These are phyloP conservation scores for Crucihimalaya himalaica DNA, from an alignment of 345 rosid genomes.

Conservation along the genomic window DNA sequence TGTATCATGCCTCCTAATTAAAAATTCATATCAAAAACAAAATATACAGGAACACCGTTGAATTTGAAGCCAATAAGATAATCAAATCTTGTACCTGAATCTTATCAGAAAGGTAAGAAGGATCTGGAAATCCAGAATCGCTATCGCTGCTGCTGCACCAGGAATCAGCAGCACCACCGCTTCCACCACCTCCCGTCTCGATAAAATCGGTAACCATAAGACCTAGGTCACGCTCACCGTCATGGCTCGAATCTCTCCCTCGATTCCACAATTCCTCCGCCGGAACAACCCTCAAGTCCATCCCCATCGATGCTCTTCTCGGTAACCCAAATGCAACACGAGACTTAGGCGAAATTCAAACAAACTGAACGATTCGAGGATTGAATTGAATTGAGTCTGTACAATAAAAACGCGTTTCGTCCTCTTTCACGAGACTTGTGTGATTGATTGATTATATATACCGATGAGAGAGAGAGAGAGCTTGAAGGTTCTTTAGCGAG, in stretches of 20 bases:
- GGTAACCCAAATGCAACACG: background rate
- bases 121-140: slow-evolving; percentile 79
- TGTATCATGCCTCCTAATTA: background rate
- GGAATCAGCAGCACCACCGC: slow-evolving; percentile 63
- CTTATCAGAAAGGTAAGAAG: slow-evolving; percentile 66
- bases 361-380: background rate
- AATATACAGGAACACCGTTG: background rate
- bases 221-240: slow-evolving; percentile 88
- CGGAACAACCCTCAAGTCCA: slow-evolving; percentile 64
- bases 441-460: slow-evolving; percentile 8
- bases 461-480: background rate
- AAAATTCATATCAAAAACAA: background rate
- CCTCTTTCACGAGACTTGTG: slow-evolving; percentile 33
- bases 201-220: slow-evolving; percentile 83
- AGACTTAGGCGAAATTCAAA: background rate
- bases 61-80: background rate
- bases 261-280: slow-evolving; percentile 48
- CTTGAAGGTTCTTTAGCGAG: slow-evolving; percentile 20
- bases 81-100: slow-evolving; percentile 53
- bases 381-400: background rate
- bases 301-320: slow-evolving; percentile 31
- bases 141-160: slow-evolving; percentile 90
- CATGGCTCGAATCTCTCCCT: slow-evolving; percentile 66
- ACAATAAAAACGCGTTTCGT: slow-evolving; percentile 30
- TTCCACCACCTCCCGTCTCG: slow-evolving; percentile 55